Evolutionary conservation across 495 filamentous ascomycete genomes (phyloP).

Genomic region (Oidiodendron maius): DNA sequence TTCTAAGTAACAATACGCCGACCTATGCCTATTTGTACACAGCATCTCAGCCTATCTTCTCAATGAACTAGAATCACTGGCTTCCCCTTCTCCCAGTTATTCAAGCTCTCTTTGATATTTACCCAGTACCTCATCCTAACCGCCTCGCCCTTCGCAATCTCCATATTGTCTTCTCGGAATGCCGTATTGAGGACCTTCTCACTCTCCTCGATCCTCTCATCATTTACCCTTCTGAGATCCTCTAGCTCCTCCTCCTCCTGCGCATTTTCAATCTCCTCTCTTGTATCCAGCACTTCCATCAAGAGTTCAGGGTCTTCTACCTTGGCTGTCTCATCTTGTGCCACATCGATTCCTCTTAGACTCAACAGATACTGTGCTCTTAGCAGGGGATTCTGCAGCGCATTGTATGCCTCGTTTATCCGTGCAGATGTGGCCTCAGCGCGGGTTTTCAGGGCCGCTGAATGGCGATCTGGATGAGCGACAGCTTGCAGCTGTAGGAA

Average conservation of each 20-base stretch:
- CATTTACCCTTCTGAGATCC: constrained; percentile 58
- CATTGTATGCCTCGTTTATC: constrained; percentile 87
- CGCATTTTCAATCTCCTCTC: constrained; percentile 79
- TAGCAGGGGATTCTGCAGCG: constrained; percentile 65
- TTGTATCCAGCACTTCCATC: constrained; percentile 81
- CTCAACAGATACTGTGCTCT: constrained; percentile 80
- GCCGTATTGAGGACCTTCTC: constrained; percentile 51
- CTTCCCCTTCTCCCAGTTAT: constrained; percentile 79
- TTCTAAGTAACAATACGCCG: not conserved
- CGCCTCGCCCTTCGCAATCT: constrained; percentile 60
- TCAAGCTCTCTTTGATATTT: constrained; percentile 74
- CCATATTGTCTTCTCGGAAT: constrained; percentile 63
- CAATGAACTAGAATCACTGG: constrained; percentile 60
- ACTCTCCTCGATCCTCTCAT: constrained; percentile 53
- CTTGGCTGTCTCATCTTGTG: constrained; percentile 65
- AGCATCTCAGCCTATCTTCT: not conserved
- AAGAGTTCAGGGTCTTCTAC: constrained; percentile 68
- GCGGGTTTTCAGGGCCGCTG: constrained; percentile 40
- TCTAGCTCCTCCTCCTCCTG: constrained; percentile 57
- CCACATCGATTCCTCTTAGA: constrained; percentile 68
- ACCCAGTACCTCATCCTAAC: constrained; percentile 86
- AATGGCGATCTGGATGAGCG: constrained; percentile 80
- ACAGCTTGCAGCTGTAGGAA: constrained; percentile 77
- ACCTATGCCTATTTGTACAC: not conserved
- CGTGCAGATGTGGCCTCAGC: constrained; percentile 68